These are phyloP conservation scores for Orbilia oligospora DNA, from an alignment of 2,329 filamentous ascomycete genomes.

Conservation along the genomic window DNA sequence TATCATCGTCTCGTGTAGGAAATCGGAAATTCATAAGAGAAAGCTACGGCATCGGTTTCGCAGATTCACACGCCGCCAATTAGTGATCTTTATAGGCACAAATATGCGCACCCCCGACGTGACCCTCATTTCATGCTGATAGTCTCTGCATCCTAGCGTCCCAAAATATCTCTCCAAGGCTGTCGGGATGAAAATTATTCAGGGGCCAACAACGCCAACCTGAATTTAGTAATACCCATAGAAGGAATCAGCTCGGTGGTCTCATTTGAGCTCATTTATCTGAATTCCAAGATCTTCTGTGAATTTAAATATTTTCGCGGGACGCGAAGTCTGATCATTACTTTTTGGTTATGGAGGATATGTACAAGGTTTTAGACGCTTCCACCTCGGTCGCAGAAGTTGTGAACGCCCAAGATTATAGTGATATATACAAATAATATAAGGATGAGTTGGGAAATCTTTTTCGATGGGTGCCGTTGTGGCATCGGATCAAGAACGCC, in stretches of 20 bases:
- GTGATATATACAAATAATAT: slow-evolving; percentile 15
- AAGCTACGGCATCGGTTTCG: not conserved
- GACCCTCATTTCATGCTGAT: no score
- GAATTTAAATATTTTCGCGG: not conserved
- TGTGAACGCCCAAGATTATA: not conserved
- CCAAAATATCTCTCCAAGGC: no score
- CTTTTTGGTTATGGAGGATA: slow-evolving; percentile 8
- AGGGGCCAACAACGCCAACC: no score
- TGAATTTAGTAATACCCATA: no score
- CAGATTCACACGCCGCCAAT: not conserved
- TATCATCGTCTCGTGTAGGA: not conserved
- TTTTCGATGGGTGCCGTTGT: not conserved
- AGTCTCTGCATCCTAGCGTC: no score
- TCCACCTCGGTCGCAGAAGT: not conserved
- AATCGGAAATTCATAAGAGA: not conserved
- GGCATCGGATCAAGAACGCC: slow-evolving; percentile 43
- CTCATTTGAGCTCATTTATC: no score
- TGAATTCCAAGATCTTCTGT: not conserved
- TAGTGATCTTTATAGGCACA: no score
- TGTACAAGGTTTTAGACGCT: slow-evolving; percentile 22
- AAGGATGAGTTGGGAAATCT: not conserved
- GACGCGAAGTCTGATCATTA: not conserved
- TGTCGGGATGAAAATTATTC: no score
- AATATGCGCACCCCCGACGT: no score
- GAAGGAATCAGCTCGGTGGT: no score